Base-by-base conservation (phyloP, 371 early-diverging fungal species). In the Circinella minor region DNA sequence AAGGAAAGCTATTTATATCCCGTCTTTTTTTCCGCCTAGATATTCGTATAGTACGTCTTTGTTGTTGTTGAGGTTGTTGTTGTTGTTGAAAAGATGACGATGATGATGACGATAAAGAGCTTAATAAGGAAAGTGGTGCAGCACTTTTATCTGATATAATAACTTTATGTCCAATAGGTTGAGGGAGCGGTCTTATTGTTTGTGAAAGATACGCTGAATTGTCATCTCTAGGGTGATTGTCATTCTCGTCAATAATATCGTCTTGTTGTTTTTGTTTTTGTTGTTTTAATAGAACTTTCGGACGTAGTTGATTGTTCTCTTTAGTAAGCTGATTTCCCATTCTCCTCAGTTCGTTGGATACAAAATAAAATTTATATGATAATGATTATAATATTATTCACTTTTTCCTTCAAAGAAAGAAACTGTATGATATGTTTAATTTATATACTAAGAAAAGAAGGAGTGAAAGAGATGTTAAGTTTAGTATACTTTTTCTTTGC, bases 161-260 rank as follows among this genome's bases (percentile, higher is more conserved):
- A 17, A 74, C 70, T 65, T 67, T 71, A 46, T 77, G 77, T 36
- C 77, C 67, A 49, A 77, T 68, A 34, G 77, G 77, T 20, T 51
- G 71, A 51, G 65, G 65, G 11, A 11, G 11, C 1, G 43, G 43
- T 43, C 51, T 63, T 64, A 37, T 27, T 54, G 18, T n/a, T 14
- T 60, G 7, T 43, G 43, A 43, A 43, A 9, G 43, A 27, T 27
- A 27, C 27, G 43, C 43, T 43, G 43, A 11, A 43, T 43, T 27
- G 27, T 27, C 27, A 27, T 27, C 27, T 27, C 6, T 43, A 43
- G 0, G 3, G 11, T 43, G 3, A 3, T 43, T 11, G 43, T 43
- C 43, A 11, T 43, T 43, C 11, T 3, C 43, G 11, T 43, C 43
- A 9, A 11, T 43, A 43, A 1, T 43, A 3, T 43, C 27, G 27